A percentile compares a stretch with the other conserved stretches of the same genome.
These are phyloP conservation scores for Apiospora koreana DNA, from an alignment of 2,329 filamentous ascomycete species.

Conservation along the genomic window DNA sequence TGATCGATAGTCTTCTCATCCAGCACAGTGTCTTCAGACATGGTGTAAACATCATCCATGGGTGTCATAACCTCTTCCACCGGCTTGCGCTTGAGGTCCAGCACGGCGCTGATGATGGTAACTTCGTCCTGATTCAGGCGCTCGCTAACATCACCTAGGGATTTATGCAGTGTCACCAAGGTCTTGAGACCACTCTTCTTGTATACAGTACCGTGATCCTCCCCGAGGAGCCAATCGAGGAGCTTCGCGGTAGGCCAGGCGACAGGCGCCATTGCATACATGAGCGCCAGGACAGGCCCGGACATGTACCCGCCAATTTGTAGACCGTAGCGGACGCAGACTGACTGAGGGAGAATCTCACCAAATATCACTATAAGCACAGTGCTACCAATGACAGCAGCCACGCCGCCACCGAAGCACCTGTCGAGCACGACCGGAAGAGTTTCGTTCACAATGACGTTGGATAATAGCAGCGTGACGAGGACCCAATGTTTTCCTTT, in stretches of 20 bases:
- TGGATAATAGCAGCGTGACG: conserved; percentile 89
- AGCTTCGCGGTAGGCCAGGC: conserved; percentile 96
- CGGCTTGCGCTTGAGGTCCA: conserved; percentile 94
- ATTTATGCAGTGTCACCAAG: conserved; percentile 91
- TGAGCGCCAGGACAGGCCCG: conserved; percentile 80
- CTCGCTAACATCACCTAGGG: conserved; percentile 81
- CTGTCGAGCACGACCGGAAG: conserved; percentile 93
- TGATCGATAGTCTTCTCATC: conserved; percentile 94
- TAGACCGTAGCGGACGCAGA: conserved; percentile 94
- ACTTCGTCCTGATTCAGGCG: conserved; percentile 96
- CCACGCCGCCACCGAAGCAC: conserved; percentile 90
- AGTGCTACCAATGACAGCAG: conserved; percentile 90
- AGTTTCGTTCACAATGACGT: conserved; percentile 98
- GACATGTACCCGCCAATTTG: conserved; percentile 95
- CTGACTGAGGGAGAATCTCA: conserved; percentile 91
- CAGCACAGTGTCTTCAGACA: conserved; percentile 91
- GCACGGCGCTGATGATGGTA: conserved; percentile 94
- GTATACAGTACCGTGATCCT: conserved; percentile 95
- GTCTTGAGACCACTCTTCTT: conserved; percentile 98
- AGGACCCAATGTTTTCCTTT: conserved; percentile 98
- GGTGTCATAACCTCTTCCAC: conserved; percentile 98
- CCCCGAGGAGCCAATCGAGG: conserved; percentile 87
- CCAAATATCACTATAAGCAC: conserved; percentile 97
- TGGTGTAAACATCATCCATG: conserved; percentile 94
- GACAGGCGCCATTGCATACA: conserved; percentile 88